These are phyloP conservation scores for Plectosphaerella sp. DNA, from an alignment of 2,329 filamentous ascomycete genomes.

Conservation along the genomic window DNA sequence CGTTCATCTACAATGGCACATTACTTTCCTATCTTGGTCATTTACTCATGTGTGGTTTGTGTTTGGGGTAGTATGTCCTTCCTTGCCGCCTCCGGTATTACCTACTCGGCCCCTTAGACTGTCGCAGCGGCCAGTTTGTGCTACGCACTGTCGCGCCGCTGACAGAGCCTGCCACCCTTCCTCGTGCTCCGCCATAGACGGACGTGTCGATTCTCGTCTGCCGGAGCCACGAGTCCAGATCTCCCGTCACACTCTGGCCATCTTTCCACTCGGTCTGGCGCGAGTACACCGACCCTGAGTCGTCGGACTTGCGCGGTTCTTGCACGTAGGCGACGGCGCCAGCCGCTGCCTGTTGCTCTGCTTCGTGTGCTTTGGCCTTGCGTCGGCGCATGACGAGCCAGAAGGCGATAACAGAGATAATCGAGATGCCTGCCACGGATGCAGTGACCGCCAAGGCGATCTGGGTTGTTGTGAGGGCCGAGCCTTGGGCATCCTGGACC, in stretches of 20 bases:
- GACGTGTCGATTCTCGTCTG: not conserved
- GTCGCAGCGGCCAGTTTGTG: not conserved
- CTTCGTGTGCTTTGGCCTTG: slow-evolving; percentile 13
- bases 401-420: slow-evolving; percentile 32
- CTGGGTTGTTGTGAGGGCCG: slow-evolving; percentile 35
- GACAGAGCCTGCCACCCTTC: not conserved
- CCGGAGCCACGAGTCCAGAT: not conserved
- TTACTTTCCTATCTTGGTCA: no score
- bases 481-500: slow-evolving; percentile 27
- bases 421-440: slow-evolving; percentile 33
- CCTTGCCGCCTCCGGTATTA: no score
- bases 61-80: no score
- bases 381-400: slow-evolving; percentile 27
- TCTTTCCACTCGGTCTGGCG: not conserved
- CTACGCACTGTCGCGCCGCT: not conserved
- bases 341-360: not conserved
- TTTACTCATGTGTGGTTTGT: no score
- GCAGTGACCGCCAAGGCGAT: slow-evolving; percentile 35
- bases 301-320: not conserved
- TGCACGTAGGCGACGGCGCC: not conserved
- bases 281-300: not conserved
- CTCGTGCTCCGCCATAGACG: not conserved
- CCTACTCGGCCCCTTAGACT: no score
- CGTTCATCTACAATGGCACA: no score
- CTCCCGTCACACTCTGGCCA: not conserved